Percentiles rank a stretch among this genome's conserved stretches.
These are phyloP conservation scores for Amylostereum chailletii DNA, from an alignment of 1,284 basidiomycete species.

Conservation along the genomic window DNA sequence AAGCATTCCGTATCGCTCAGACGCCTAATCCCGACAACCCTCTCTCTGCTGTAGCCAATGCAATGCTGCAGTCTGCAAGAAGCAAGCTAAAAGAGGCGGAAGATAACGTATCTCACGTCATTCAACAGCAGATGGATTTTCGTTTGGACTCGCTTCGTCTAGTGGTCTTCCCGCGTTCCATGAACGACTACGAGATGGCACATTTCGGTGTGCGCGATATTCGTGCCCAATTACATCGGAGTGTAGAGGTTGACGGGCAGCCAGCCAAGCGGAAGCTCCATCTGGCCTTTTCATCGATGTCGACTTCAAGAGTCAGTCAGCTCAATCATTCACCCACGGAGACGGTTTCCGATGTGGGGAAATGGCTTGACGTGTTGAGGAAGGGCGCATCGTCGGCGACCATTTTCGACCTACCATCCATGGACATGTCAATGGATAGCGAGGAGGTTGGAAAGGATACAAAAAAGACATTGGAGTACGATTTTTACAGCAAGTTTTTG, in stretches of 20 bases:
- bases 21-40: slow-evolving; percentile 67
- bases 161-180: slow-evolving; percentile 68
- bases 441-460: slow-evolving; percentile 40
- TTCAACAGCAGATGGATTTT: slow-evolving; percentile 67
- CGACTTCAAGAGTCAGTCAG: slow-evolving; percentile 61
- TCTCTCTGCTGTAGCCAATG: slow-evolving; percentile 74
- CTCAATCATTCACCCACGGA: slow-evolving; percentile 36
- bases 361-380: slow-evolving; percentile 49
- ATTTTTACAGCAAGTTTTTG: slow-evolving; percentile 66
- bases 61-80: slow-evolving; percentile 70
- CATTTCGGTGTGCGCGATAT: slow-evolving; percentile 61
- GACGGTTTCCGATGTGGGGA: slow-evolving; percentile 30
- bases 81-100: slow-evolving; percentile 60
- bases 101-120: slow-evolving; percentile 45
- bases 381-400: slow-evolving; percentile 55
- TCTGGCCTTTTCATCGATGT: slow-evolving; percentile 65
- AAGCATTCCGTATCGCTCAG: slow-evolving; percentile 58
- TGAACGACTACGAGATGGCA: slow-evolving; percentile 65
- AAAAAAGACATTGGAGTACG: slow-evolving; percentile 44
- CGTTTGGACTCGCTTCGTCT: slow-evolving; percentile 52
- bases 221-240: slow-evolving; percentile 56
- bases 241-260: slow-evolving; percentile 38
- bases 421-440: slow-evolving; percentile 71
- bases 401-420: slow-evolving; percentile 70
- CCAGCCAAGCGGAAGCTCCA: slow-evolving; percentile 54